phyloP scores from a whole-genome alignment of 1,139 yeast species.

The Blastobotrys indianensis region DNA sequence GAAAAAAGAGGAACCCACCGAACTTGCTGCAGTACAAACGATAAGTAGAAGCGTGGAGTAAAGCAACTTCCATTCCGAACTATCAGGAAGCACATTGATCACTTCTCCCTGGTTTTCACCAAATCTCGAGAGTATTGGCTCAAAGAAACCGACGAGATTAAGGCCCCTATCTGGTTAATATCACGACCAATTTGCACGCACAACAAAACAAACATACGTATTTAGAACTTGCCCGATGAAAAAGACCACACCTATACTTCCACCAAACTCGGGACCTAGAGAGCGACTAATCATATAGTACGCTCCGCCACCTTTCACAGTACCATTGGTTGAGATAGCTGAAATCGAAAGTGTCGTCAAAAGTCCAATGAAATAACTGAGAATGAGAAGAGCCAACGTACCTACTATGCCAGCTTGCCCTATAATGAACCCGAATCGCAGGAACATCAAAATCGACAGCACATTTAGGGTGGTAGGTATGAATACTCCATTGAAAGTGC shows the following conservation, averaged over 20 bases:
- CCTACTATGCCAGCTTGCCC: slow-evolving; percentile 77
- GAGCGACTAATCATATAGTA: slow-evolving; percentile 76
- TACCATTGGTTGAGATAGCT: slow-evolving; percentile 79
- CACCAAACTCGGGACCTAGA: slow-evolving; percentile 79
- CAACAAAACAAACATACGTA: slow-evolving; percentile 40
- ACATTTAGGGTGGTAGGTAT: slow-evolving; percentile 74
- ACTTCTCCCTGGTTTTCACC: slow-evolving; percentile 55
- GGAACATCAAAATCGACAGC: slow-evolving; percentile 69
- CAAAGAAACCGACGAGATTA: slow-evolving; percentile 76
- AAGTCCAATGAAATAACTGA: slow-evolving; percentile 59
- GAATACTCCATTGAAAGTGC: slow-evolving; percentile 48
- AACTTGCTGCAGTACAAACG: slow-evolving; percentile 67
- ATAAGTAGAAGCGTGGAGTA: slow-evolving; percentile 65
- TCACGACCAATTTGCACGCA: background rate
- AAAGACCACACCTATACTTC: slow-evolving; percentile 74
- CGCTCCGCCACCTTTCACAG: slow-evolving; percentile 81
- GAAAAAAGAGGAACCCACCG: slow-evolving; percentile 76
- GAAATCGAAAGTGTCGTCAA: slow-evolving; percentile 68
- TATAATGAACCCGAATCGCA: slow-evolving; percentile 70
- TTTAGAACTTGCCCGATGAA: slow-evolving; percentile 73
- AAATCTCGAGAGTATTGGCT: slow-evolving; percentile 63
- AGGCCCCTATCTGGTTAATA: slow-evolving; percentile 38
- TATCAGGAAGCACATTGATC: slow-evolving; percentile 48
- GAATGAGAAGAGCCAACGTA: slow-evolving; percentile 40
- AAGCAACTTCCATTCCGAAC: slow-evolving; percentile 48